A percentile compares a stretch with the other conserved stretches of the same genome.
Evolutionary conservation across 1,139 yeast species (phyloP).

Genomic region (Eremothecium coryli): DNA sequence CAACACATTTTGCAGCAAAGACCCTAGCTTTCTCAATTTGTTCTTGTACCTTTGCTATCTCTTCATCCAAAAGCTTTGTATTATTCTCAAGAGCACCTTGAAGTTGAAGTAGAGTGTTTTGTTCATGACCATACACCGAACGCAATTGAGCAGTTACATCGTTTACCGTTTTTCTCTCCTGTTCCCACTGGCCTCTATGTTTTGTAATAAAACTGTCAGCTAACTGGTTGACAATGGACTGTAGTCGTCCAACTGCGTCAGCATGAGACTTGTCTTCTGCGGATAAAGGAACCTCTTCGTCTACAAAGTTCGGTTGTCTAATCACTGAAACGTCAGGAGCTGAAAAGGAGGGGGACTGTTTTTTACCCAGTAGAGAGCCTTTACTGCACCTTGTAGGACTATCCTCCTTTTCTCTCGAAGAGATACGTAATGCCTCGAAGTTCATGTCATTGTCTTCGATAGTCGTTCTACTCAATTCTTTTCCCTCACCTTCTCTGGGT

Average conservation of each 20-base stretch:
- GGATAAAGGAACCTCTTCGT: not conserved
- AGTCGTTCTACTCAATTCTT: too few relatives aligned
- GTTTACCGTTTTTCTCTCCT: conserved; percentile 18
- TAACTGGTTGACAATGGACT: conserved; percentile 3
- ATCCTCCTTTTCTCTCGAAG: too few relatives aligned
- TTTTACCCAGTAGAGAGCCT: too few relatives aligned
- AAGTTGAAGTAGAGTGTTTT: conserved; percentile 3
- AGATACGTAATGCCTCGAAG: too few relatives aligned
- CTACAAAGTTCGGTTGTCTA: conserved; percentile 7
- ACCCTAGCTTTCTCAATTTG: conserved; percentile 13
- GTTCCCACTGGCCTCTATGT: conserved; percentile 8
- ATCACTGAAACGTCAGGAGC: too few relatives aligned
- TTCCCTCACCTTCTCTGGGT: too few relatives aligned
- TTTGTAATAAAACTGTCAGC: not conserved
- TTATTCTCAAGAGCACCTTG: conserved; percentile 28
- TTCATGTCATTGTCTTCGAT: too few relatives aligned
- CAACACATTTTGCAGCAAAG: conserved; percentile 29
- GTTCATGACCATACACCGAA: conserved; percentile 13
- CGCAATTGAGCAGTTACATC: conserved; percentile 28
- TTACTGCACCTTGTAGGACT: too few relatives aligned
- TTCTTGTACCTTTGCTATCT: conserved; percentile 27
- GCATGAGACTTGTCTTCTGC: conserved; percentile 4
- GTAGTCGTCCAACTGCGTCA: conserved; percentile 4
- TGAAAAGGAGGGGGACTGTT: too few relatives aligned
- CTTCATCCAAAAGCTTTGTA: conserved; percentile 25